A percentile compares a stretch with the other conserved stretches of the same genome.
These are phyloP conservation scores for Sporothrix phasma DNA, from an alignment of 2,329 filamentous ascomycete species.

Conservation along the genomic window DNA sequence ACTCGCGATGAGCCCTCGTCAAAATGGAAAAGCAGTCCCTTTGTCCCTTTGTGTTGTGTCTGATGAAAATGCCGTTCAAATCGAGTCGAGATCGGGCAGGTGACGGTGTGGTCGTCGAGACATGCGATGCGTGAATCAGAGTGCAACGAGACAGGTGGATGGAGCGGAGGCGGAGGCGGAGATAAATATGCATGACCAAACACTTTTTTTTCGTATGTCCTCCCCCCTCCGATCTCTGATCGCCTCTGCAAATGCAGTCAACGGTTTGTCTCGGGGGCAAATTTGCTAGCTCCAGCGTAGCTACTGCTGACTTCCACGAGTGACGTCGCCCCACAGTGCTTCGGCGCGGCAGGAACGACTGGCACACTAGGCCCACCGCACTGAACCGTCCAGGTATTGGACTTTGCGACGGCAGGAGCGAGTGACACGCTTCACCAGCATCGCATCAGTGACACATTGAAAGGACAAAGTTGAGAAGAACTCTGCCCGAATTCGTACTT, in stretches of 20 bases:
- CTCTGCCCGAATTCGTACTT: too few species aligned
- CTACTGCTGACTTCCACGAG: not conserved
- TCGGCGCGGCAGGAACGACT: not conserved
- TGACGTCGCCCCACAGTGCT: constrained; percentile 12
- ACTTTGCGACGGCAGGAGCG: too few species aligned
- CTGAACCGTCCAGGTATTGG: too few species aligned
- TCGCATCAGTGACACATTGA: too few species aligned
- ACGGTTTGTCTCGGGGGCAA: constrained; percentile 6
- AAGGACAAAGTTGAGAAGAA: too few species aligned
- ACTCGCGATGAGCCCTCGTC: constrained; percentile 12
- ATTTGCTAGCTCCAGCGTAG: constrained; percentile 1
- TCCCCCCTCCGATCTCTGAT: not conserved
- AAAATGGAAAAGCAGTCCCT: not conserved
- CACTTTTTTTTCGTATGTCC: constrained; percentile 3
- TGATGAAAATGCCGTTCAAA: not conserved
- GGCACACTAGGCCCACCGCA: too few species aligned
- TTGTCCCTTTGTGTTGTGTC: not conserved
- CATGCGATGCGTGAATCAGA: not conserved
- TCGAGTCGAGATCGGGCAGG: not conserved
- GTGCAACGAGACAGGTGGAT: not conserved
- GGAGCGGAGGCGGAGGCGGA: not conserved
- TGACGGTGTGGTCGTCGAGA: not conserved
- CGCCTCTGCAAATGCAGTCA: not conserved
- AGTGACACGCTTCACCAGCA: too few species aligned
- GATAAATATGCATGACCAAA: constrained; percentile 6